These are phyloP conservation scores for Auricularia heimuer DNA, from an alignment of 768 basidiomycete species.

Conservation along the genomic window DNA sequence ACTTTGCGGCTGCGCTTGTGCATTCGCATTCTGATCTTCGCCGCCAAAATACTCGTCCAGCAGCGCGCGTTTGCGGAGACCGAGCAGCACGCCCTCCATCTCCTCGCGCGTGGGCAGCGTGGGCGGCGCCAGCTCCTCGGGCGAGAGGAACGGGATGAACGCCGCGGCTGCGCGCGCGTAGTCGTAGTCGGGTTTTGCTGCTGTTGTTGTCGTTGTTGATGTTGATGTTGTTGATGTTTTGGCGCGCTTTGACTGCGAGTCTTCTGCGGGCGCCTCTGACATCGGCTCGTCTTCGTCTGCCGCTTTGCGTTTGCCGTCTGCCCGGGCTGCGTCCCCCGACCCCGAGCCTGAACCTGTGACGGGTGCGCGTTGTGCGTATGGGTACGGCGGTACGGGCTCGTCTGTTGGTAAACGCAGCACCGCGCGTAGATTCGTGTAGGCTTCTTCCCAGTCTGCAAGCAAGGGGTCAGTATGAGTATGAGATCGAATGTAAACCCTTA, in stretches of 20 bases:
- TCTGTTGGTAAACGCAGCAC: conserved; percentile 42
- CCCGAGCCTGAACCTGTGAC: conserved; percentile 8
- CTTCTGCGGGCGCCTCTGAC: conserved; percentile 28
- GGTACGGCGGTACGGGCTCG: conserved; percentile 34
- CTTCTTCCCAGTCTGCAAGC: conserved; percentile 54
- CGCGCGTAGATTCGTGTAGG: conserved; percentile 44
- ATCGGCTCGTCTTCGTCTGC: conserved; percentile 6
- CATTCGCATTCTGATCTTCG: not conserved
- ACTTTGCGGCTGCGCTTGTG: not conserved
- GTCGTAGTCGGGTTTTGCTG: not conserved
- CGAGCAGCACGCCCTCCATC: conserved; percentile 68
- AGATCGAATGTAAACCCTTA: not conserved
- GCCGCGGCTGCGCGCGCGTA: conserved; percentile 41
- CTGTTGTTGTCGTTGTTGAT: conserved; percentile 4
- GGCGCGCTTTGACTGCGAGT: conserved; percentile 8
- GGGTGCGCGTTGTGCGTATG: conserved; percentile 23
- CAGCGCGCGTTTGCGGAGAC: conserved; percentile 68
- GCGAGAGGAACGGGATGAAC: conserved; percentile 64
- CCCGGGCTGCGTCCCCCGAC: conserved; percentile 9
- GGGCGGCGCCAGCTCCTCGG: conserved; percentile 65
- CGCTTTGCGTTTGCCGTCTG: conserved; percentile 14
- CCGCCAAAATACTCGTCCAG: conserved; percentile 72
- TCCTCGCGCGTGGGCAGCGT: conserved; percentile 66
- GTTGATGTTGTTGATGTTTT: conserved; percentile 1
- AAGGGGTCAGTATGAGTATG: too few species aligned